Evolutionary conservation across 2,329 filamentous ascomycete species (phyloP).

Genomic region (Septoria linicola): DNA sequence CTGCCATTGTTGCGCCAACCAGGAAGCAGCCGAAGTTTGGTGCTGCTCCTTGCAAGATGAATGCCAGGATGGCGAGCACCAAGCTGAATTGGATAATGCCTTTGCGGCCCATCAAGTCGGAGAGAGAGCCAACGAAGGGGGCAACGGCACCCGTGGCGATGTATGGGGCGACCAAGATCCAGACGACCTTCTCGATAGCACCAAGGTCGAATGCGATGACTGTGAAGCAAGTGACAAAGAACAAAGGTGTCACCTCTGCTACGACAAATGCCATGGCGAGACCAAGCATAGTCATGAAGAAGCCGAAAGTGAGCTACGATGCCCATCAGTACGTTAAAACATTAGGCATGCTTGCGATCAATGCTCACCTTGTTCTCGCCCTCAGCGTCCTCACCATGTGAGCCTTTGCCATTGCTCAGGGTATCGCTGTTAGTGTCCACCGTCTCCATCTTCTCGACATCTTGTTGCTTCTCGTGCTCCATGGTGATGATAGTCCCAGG

Average conservation of each 20-base stretch:
- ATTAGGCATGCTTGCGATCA: background rate
- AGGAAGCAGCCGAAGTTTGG: slow-evolving; percentile 20
- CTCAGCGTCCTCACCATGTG: slow-evolving; percentile 2
- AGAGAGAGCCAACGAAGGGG: slow-evolving; percentile 19
- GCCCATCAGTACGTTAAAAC: background rate
- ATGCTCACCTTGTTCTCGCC: slow-evolving; percentile 18
- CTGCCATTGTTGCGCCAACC: slow-evolving; percentile 10
- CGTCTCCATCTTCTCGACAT: slow-evolving; percentile 10
- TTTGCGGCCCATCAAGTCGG: slow-evolving; percentile 20
- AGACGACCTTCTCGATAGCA: slow-evolving; percentile 22
- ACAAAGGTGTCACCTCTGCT: slow-evolving; percentile 25
- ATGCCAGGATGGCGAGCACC: slow-evolving; percentile 17
- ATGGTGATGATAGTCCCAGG: slow-evolving; percentile 3
- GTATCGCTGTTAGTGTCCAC: slow-evolving; percentile 9
- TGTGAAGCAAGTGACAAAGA: slow-evolving; percentile 24
- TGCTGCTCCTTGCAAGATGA: slow-evolving; percentile 20
- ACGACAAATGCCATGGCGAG: slow-evolving; percentile 21
- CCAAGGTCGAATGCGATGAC: slow-evolving; percentile 19
- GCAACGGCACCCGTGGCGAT: slow-evolving; percentile 24
- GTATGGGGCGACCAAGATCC: slow-evolving; percentile 22
- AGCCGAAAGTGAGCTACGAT: slow-evolving; percentile 15
- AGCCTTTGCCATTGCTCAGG: slow-evolving; percentile 6
- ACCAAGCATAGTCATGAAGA: slow-evolving; percentile 25
- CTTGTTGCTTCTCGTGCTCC: slow-evolving; percentile 10
- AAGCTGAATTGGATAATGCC: slow-evolving; percentile 16